Conservation (phyloP, 345 rosid species). For the Ceriops tagal region DNA sequence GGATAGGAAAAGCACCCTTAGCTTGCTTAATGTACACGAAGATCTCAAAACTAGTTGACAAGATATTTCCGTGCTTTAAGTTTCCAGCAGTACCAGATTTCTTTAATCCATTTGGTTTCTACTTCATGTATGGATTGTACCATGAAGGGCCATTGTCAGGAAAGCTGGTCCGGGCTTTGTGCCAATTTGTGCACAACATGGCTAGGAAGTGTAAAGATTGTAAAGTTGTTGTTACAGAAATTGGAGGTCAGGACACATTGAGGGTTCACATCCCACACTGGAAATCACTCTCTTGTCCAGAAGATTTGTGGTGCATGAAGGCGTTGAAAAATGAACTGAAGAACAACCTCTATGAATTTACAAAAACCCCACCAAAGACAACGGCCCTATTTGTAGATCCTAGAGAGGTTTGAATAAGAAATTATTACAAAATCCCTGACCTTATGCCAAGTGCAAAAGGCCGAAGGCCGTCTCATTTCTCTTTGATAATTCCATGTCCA, state of each 20-base stretch:
- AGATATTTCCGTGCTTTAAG: constrained; percentile 47
- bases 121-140: constrained; percentile 69
- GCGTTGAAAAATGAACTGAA: constrained; percentile 41
- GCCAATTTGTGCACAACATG: constrained; percentile 59
- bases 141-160: constrained; percentile 56
- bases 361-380: constrained; percentile 25
- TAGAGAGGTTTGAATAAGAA: constrained; percentile 52
- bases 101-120: constrained; percentile 63
- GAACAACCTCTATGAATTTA: constrained; percentile 25
- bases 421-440: background rate
- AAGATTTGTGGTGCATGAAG: constrained; percentile 85
- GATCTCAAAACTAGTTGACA: constrained; percentile 39
- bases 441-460: constrained; percentile 9
- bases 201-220: constrained; percentile 48
- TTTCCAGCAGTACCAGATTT: constrained; percentile 54
- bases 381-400: constrained; percentile 77
- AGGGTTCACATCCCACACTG: constrained; percentile 59
- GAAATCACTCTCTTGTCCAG: constrained; percentile 70
- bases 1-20: constrained; percentile 54
- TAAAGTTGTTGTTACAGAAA: constrained; percentile 62
- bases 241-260: constrained; percentile 39
- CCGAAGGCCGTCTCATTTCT: constrained; percentile 25
- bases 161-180: constrained; percentile 48
- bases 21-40: constrained; percentile 50
- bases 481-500: constrained; percentile 22